Percentiles rank a stretch among this genome's conserved stretches.
phyloP scores from a whole-genome alignment of 257 asterid species.

The Agastache rugosa region DNA sequence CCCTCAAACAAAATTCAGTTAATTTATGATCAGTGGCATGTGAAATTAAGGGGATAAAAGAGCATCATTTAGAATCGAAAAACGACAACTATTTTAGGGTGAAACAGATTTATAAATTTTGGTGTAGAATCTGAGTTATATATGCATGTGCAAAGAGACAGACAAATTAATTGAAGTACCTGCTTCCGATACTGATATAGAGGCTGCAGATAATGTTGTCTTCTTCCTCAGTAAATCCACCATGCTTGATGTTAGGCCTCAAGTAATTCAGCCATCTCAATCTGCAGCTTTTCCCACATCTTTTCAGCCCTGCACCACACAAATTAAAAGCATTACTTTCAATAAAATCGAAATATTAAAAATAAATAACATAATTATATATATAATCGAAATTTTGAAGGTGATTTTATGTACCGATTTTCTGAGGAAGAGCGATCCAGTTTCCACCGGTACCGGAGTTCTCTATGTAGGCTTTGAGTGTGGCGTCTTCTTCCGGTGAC shows the following conservation, averaged over 20 bases:
- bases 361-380: background rate
- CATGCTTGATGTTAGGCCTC: conserved; percentile 91
- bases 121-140: conserved; percentile 35
- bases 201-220: conserved; percentile 94
- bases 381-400: background rate
- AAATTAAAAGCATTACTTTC: background rate
- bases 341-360: background rate
- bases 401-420: conserved; percentile 63
- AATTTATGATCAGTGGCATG: conserved; percentile 35
- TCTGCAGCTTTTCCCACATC: conserved; percentile 98
- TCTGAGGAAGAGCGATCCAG: conserved; percentile 99
- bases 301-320: conserved; percentile 66
- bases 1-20: conserved; percentile 19
- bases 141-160: conserved; percentile 37
- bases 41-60: conserved; percentile 26
- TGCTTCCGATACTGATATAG: conserved; percentile 98
- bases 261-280: conserved; percentile 90
- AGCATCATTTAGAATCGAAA: conserved; percentile 58
- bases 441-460: conserved; percentile 81
- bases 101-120: conserved; percentile 27
- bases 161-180: conserved; percentile 43
- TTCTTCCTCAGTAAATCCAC: conserved; percentile 98
- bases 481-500: conserved; percentile 97
- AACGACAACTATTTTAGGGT: conserved; percentile 63
- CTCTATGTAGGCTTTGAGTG: conserved; percentile 84